Base-by-base conservation (phyloP, 2,329 filamentous ascomycete species). In the Pyrenophora seminiperda region DNA sequence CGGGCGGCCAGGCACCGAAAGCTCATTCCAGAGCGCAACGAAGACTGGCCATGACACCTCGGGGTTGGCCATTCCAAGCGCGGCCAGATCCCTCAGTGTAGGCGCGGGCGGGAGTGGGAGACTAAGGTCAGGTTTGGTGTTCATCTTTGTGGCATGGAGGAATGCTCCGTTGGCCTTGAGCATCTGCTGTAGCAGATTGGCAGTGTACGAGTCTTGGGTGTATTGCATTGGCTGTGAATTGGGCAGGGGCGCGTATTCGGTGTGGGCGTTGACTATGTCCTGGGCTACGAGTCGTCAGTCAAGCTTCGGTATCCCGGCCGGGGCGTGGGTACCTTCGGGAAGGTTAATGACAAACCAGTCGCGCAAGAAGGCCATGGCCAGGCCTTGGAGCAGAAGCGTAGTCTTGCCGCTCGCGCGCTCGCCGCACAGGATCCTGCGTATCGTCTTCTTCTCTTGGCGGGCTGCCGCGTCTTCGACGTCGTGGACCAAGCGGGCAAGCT, bases 331-430 rank as follows among this genome's bases (percentile, higher is more conserved):
- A 95, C 92, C 89, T 77, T 99, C 91, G 30, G 94, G 92, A 42
- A 97, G 81, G 67, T 90, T 88, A 50, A 99, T 81, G 38, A 97
- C 91, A 36, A 96, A 81, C 91, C 92, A 97, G 20, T 88, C 82
- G 71, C 91, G 90, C 66, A 92, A 72, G 59, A 93, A 86, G 1
- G 85, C 93, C 74, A 92, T 87, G 14, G 88, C 79, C 82, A 95
- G 84, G 31, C 88, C 89, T 76, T 97, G 92, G 37, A 96, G 78
- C 65, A 95, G 74, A 65, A 96, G 76, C 62, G 94, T 84, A 71
- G 89, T 96, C 83, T 97, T 99, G 29, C 94, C 94, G 11, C 87
- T 84, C 33, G 86, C 82, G 68, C 82, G 86, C 46, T 84, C 82
- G 3, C 94, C 94, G 36, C 83, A 86, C 41, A 97, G 58, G 22